phyloP scores from a whole-genome alignment of 139 green algal genomes.

The Raphidocelis subcapitata region DNA sequence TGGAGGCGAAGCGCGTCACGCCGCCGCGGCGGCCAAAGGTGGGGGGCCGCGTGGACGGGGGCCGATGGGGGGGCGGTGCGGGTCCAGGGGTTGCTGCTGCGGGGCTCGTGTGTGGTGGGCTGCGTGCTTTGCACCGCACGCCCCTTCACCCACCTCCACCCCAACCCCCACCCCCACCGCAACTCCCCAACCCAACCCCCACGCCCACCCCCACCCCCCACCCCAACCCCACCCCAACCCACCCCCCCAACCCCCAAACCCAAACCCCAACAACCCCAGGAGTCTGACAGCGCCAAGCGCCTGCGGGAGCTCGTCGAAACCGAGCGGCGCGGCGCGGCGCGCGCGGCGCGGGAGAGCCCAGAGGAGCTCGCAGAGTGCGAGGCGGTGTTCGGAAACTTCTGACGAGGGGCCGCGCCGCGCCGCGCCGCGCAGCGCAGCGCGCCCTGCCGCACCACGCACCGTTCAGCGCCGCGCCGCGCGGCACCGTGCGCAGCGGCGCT shows the following conservation, averaged over 20 bases:
- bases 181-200: not conserved
- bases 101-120: not conserved
- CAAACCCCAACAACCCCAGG: not conserved
- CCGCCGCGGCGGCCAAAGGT: slow-evolving; percentile 67
- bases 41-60: not conserved
- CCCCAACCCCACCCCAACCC: not conserved
- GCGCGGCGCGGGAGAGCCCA: slow-evolving; percentile 61
- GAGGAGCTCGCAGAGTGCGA: slow-evolving; percentile 84
- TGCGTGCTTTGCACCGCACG: not conserved
- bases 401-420: slow-evolving; percentile 5
- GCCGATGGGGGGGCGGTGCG: not conserved
- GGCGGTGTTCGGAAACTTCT: slow-evolving; percentile 87
- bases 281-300: slow-evolving; percentile 78
- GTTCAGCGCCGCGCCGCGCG: no score
- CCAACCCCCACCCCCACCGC: not conserved
- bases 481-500: no score
- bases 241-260: not conserved
- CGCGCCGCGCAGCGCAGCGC: no score
- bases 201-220: no score
- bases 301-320: slow-evolving; percentile 72
- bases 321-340: slow-evolving; percentile 49
- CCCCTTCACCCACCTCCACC: not conserved
- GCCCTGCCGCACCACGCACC: no score
- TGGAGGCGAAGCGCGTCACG: slow-evolving; percentile 68
- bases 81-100: not conserved